Evolutionary conservation across 108 stramenopile species (phyloP).

Genomic region (Pseudonitzschia pungens): DNA sequence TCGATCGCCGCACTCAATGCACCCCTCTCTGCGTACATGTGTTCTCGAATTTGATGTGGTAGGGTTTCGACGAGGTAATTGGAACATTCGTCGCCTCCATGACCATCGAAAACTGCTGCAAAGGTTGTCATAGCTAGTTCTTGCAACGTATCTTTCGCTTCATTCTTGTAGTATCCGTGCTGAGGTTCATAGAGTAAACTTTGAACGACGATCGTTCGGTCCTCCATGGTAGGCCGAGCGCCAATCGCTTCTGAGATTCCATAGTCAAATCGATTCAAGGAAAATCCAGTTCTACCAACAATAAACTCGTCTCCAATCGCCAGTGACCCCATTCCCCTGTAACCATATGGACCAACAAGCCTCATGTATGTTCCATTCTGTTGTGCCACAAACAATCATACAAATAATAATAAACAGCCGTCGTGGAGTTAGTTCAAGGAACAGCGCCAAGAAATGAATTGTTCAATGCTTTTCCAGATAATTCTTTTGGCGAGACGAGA

Average conservation of each 20-base stretch:
- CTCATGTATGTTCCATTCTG: constrained; percentile 92
- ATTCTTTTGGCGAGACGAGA: no score
- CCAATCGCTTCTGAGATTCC: constrained; percentile 95
- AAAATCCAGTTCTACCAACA: constrained; percentile 97
- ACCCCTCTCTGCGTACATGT: constrained; percentile 78
- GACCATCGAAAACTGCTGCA: constrained; percentile 97
- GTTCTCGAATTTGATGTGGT: constrained; percentile 75
- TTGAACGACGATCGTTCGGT: constrained; percentile 86
- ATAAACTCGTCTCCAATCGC: constrained; percentile 91
- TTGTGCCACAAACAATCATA: background rate
- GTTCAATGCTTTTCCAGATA: no score
- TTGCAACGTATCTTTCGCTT: constrained; percentile 75
- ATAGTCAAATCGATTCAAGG: constrained; percentile 95
- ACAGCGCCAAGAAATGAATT: background rate
- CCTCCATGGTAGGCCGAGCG: constrained; percentile 94
- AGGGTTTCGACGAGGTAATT: constrained; percentile 87
- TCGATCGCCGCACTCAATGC: constrained; percentile 75
- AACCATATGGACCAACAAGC: constrained; percentile 80
- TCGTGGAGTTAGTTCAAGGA: background rate
- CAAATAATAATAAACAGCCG: background rate
- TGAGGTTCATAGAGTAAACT: constrained; percentile 78
- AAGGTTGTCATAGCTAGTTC: constrained; percentile 89
- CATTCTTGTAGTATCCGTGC: constrained; percentile 81
- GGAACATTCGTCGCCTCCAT: constrained; percentile 94
- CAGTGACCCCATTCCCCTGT: constrained; percentile 80